phyloP scores from a whole-genome alignment of 2,329 filamentous ascomycete species.

The Fusarium concolor region DNA sequence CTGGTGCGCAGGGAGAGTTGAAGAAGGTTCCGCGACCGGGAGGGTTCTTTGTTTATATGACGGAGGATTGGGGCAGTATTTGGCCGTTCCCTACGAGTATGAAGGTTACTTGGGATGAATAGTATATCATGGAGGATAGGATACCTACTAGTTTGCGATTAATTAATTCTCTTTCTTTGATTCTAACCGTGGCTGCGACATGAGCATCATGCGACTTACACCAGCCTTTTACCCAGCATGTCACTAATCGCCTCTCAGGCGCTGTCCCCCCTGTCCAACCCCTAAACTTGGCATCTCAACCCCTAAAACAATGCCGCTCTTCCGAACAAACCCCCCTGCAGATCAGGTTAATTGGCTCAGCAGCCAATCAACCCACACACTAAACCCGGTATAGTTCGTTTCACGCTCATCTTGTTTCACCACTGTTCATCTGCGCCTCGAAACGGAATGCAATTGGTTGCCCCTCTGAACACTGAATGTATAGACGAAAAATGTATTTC shows the following conservation, averaged over 20 bases:
- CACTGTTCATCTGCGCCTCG: conserved; percentile 15
- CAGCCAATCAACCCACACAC: not conserved
- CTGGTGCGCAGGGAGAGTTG: conserved; percentile 73
- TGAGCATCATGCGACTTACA: no score
- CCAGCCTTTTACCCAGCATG: no score
- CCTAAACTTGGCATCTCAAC: not conserved
- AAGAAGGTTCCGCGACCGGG: conserved; percentile 71
- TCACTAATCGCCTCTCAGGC: no score
- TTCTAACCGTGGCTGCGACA: no score
- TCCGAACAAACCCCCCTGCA: not conserved
- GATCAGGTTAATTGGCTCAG: conserved; percentile 15
- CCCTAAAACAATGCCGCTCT: conserved; percentile 15
- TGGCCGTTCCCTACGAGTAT: conserved; percentile 63
- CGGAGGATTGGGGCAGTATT: conserved; percentile 70
- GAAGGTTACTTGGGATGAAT: conserved; percentile 64
- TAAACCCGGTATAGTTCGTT: conserved; percentile 20
- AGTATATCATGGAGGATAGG: no score
- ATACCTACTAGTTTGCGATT: conserved; percentile 1
- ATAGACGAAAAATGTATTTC: not conserved
- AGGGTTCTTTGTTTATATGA: conserved; percentile 71
- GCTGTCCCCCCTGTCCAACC: no score
- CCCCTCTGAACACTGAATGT: not conserved
- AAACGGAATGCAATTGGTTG: conserved; percentile 13
- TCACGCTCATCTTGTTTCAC: conserved; percentile 7
- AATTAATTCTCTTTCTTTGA: not conserved